Conservation (phyloP, 257 asterid species). For the Solanum piurae region DNA sequence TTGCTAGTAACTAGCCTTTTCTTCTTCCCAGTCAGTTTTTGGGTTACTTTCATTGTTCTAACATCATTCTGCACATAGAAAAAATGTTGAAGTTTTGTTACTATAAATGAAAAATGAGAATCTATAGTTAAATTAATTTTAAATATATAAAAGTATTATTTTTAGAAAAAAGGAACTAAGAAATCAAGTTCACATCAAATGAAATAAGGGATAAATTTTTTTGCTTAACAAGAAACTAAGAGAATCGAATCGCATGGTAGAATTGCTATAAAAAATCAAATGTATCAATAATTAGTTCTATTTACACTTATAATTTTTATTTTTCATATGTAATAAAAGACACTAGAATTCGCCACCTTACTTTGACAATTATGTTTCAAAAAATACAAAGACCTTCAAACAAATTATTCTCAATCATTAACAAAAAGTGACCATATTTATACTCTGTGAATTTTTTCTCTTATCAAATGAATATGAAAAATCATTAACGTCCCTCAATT, state of each 20-base stretch:
- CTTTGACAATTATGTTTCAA: neutral
- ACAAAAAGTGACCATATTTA: neutral
- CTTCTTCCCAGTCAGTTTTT: neutral
- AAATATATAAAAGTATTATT: neutral
- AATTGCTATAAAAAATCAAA: neutral
- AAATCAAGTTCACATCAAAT: neutral
- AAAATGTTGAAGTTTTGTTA: neutral
- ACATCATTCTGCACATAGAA: too few species aligned
- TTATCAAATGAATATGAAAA: neutral
- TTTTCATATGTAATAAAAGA: neutral
- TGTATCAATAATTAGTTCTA: neutral
- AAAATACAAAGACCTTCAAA: neutral
- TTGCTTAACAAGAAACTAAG: neutral
- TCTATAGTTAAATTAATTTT: neutral
- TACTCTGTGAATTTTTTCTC: neutral
- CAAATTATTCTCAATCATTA: neutral
- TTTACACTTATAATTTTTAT: neutral
- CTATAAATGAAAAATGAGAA: neutral
- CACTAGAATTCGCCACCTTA: neutral
- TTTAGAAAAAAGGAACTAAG: too few species aligned
- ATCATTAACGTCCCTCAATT: neutral
- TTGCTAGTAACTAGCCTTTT: neutral
- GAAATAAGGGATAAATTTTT: neutral
- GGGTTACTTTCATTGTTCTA: neutral
- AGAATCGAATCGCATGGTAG: neutral